These are phyloP conservation scores for Saccharomycopsis vini DNA, from an alignment of 805 yeast genomes.

Conservation along the genomic window DNA sequence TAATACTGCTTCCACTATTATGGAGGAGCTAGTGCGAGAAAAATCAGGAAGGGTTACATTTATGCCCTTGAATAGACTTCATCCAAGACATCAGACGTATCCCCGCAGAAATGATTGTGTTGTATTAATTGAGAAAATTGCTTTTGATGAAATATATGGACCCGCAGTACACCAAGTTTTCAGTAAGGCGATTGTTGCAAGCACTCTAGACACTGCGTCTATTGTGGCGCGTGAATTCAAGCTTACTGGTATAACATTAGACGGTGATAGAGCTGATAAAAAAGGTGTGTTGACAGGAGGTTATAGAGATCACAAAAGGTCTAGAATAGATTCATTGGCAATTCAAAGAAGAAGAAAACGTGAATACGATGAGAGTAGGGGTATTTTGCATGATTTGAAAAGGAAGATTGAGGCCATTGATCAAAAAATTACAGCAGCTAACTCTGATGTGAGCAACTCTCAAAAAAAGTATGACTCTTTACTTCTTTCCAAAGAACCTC, in stretches of 20 bases:
- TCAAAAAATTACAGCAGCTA: constrained; percentile 40
- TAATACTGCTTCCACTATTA: constrained; percentile 66
- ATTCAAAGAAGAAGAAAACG: constrained; percentile 42
- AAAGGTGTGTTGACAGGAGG: constrained; percentile 89
- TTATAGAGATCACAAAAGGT: constrained; percentile 56
- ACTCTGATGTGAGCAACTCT: constrained; percentile 33
- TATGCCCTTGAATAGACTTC: constrained; percentile 74
- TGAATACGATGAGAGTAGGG: constrained; percentile 35
- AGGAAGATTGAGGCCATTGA: constrained; percentile 37
- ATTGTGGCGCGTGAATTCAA: constrained; percentile 53
- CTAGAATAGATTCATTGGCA: constrained; percentile 64
- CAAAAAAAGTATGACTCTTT: constrained; percentile 35
- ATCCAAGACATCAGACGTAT: constrained; percentile 34
- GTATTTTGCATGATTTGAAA: constrained; percentile 32
- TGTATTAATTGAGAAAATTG: constrained; percentile 70
- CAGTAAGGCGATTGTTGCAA: constrained; percentile 71
- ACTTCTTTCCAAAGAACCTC: constrained; percentile 34
- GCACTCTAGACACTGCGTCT: constrained; percentile 57
- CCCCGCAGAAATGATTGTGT: constrained; percentile 60
- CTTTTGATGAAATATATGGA: constrained; percentile 45
- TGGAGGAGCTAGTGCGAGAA: constrained; percentile 64
- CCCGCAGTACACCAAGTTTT: constrained; percentile 73
- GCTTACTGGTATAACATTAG: constrained; percentile 75
- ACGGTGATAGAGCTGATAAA: constrained; percentile 83
- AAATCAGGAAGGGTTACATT: constrained; percentile 83